phyloP scores from a whole-genome alignment of 2,329 filamentous ascomycete species.

The Aspergillus sp. region DNA sequence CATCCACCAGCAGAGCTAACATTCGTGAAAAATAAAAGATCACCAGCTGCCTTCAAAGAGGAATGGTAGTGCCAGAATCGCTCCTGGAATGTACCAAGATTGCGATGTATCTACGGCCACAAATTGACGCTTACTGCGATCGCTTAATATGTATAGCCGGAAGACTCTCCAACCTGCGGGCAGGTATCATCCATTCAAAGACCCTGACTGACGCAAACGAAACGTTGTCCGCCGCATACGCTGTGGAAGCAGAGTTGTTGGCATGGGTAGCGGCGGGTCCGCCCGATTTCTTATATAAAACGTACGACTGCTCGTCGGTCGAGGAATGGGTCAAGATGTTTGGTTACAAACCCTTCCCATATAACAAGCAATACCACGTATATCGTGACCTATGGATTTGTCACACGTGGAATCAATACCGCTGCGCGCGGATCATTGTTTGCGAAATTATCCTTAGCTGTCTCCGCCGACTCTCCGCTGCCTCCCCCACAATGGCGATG shows the following conservation, averaged over 20 bases:
- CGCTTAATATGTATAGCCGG: slow-evolving; percentile 29
- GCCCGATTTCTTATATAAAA: slow-evolving; percentile 28
- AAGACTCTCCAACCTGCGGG: slow-evolving; percentile 33
- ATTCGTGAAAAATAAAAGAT: slow-evolving; percentile 25
- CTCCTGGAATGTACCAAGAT: slow-evolving; percentile 32
- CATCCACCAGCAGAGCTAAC: background rate
- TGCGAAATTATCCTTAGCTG: slow-evolving; percentile 49
- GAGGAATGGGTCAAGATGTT: slow-evolving; percentile 38
- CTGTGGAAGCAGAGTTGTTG: slow-evolving; percentile 35
- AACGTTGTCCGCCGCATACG: slow-evolving; percentile 32
- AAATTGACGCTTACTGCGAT: slow-evolving; percentile 28
- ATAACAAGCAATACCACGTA: slow-evolving; percentile 55
- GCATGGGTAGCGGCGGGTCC: slow-evolving; percentile 31
- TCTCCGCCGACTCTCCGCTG: slow-evolving; percentile 26
- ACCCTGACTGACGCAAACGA: slow-evolving; percentile 25
- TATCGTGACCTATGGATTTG: slow-evolving; percentile 57
- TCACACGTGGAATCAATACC: slow-evolving; percentile 60
- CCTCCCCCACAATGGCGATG: slow-evolving; percentile 18
- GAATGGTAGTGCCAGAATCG: slow-evolving; percentile 29
- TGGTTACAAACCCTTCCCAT: slow-evolving; percentile 32
- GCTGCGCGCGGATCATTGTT: slow-evolving; percentile 57
- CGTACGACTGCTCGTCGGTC: slow-evolving; percentile 20
- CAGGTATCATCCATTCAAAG: slow-evolving; percentile 29
- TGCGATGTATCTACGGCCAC: slow-evolving; percentile 29
- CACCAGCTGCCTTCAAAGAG: slow-evolving; percentile 36